phyloP scores from a whole-genome alignment of 225 moss, liverwort and hornwort species.

The Antitrichia curtipendula region DNA sequence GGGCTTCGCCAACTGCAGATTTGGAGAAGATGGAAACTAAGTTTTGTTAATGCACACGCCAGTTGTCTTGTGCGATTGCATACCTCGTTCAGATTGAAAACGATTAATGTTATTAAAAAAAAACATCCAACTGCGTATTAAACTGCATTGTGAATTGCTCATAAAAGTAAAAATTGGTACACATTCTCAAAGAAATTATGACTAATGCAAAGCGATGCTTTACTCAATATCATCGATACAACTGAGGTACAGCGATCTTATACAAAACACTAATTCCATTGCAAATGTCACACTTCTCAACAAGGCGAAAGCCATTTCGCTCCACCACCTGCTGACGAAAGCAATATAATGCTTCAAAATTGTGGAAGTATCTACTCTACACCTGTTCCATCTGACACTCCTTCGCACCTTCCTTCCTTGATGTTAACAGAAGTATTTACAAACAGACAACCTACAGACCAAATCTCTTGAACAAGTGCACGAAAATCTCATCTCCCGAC shows the following conservation, averaged over 20 bases:
- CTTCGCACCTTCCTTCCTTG: neutral
- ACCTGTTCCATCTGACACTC: neutral
- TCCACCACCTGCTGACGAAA: neutral
- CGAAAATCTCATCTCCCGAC: constrained; percentile 45
- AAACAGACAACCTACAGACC: neutral
- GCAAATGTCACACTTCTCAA: neutral
- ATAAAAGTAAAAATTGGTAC: no score
- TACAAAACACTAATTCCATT: neutral
- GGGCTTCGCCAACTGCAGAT: rapidly evolving
- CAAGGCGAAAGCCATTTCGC: neutral
- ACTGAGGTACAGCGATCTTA: neutral
- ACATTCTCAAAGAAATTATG: no score
- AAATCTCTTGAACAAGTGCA: constrained; percentile 24
- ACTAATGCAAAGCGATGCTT: neutral
- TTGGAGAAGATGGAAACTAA: neutral
- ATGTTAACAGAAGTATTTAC: neutral
- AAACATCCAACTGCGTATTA: neutral
- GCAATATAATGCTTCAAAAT: neutral
- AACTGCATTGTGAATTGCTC: neutral
- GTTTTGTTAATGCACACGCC: rapidly evolving
- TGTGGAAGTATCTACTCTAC: neutral
- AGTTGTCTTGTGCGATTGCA: no score
- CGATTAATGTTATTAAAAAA: neutral
- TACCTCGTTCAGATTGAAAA: neutral
- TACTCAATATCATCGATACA: neutral